Evolutionary conservation across 306 rosid genomes (phyloP).

Genomic region (Cucumis cinereus): DNA sequence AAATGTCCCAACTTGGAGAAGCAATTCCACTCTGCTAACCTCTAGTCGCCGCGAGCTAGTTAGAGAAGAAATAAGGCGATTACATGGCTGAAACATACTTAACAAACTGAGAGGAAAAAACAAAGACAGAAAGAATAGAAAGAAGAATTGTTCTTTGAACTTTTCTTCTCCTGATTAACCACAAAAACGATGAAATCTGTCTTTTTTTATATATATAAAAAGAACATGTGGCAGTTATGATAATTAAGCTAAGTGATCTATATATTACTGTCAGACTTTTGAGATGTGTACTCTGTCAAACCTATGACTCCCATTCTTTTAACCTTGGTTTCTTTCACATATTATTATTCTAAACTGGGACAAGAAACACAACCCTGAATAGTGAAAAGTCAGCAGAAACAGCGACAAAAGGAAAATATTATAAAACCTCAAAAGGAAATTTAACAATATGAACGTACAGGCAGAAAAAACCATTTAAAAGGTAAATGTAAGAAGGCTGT

Average conservation of each 20-base stretch:
- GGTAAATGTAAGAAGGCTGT: slow-evolving; percentile 7
- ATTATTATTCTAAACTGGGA: no score
- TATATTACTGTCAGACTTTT: no score
- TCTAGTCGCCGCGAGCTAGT: slow-evolving; percentile 92
- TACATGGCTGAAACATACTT: background rate
- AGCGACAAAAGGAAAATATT: no score
- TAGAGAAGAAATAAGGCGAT: slow-evolving; percentile 1
- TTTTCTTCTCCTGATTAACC: background rate
- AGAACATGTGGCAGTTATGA: background rate
- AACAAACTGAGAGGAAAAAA: background rate
- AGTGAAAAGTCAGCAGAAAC: no score
- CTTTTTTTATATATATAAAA: no score
- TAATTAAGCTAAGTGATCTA: background rate
- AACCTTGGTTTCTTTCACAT: no score
- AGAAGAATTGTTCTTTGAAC: background rate
- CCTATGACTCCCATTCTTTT: no score
- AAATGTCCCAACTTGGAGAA: slow-evolving; percentile 97
- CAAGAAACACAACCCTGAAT: no score
- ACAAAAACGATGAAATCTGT: background rate
- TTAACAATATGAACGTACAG: background rate
- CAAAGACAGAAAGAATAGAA: background rate
- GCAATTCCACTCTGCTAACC: slow-evolving; percentile 95
- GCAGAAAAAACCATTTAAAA: background rate
- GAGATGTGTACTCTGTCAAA: no score
- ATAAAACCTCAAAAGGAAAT: no score